Evolutionary conservation across 129 eudicot genomes (phyloP).

Genomic region (Tanacetum coccineum): DNA sequence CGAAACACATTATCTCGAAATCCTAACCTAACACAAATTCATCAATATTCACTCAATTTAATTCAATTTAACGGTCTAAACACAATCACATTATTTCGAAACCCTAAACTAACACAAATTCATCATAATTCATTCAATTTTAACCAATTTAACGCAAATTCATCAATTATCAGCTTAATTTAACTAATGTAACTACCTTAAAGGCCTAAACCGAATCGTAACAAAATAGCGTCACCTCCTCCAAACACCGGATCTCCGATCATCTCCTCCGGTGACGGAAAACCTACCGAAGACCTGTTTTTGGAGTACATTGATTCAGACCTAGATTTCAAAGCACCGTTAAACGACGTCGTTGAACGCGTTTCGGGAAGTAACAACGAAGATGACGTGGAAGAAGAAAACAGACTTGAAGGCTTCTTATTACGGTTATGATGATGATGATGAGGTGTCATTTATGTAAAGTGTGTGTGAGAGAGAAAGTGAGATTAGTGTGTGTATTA

Average conservation of each 20-base stretch:
- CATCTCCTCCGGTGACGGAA: slow-evolving; percentile 61
- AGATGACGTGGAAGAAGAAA: slow-evolving; percentile 53
- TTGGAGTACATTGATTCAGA: slow-evolving; percentile 43
- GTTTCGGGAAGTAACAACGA: slow-evolving; percentile 64
- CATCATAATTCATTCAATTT: not conserved
- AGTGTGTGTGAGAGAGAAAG: slow-evolving; percentile 14
- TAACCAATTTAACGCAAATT: slow-evolving; percentile 13
- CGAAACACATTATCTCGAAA: slow-evolving; percentile 26
- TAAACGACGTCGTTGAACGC: slow-evolving; percentile 43
- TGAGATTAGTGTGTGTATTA: not conserved
- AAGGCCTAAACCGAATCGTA: slow-evolving; percentile 85
- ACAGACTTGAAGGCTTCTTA: slow-evolving; percentile 73
- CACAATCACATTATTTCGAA: slow-evolving; percentile 23
- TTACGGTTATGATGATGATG: slow-evolving; percentile 56
- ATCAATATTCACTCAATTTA: too few relatives aligned
- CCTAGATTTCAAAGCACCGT: slow-evolving; percentile 57
- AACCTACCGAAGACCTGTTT: slow-evolving; percentile 63
- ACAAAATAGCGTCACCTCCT: slow-evolving; percentile 81
- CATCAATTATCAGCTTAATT: too few relatives aligned
- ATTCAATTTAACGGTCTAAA: not conserved
- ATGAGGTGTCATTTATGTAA: slow-evolving; percentile 66
- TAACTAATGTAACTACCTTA: slow-evolving; percentile 48
- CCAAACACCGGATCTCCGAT: slow-evolving; percentile 53
- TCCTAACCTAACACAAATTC: too few relatives aligned
- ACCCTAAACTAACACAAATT: slow-evolving; percentile 29